Base-by-base conservation (phyloP, 169 alveolate species). In the Ichthyophthirius multifiliis region DNA sequence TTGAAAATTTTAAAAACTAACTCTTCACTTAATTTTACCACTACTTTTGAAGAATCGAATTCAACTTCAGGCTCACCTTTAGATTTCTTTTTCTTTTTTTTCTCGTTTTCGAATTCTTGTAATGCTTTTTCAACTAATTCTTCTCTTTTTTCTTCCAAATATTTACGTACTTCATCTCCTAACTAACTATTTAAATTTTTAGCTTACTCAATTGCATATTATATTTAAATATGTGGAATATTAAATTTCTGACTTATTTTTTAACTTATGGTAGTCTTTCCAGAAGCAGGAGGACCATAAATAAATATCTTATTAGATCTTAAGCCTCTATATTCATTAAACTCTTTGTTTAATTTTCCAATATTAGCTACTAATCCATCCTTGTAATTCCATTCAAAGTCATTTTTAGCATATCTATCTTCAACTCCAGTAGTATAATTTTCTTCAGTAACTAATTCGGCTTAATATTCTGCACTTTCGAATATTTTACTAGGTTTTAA, bases 221-320 rank as follows among this genome's bases (percentile, higher is more conserved):
- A 86, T 2, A 93, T 81, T 62, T 85, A 64, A 15, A 95, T 83
- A 43, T 85, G 94, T 9, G 95, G 95, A 12, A 94, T 88, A 76
- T 92, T 94, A 84, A 83, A 92, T 35, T 90, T 89, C 48, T 79
- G 83, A n/a, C 96, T 89, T 48, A 95, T 48, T 83, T 88, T 47
- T 63, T 86, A 65, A 2, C 92, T 86, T 48, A 82, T 75, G 74
- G 75, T 81, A 31, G 94, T 80, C 83, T 94, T 95, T 7, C 98
- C 98, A 18, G 94, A 75, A 1, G 94, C 96, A 13, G 97, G 97
- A 2, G 98, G 98, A 7, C 98, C 98, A 32, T 93, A 79, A 2
- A 91, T 82, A 39, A 92, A 82, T 4, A 94, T 84, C 76, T 92
- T 90, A 44, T 94, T 80, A 32, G 95, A 94, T 43, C 85, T 83